Percentiles rank a stretch among this genome's conserved stretches.
These are phyloP conservation scores for Pichia terricola DNA, from an alignment of 1,139 yeast species.

Conservation along the genomic window DNA sequence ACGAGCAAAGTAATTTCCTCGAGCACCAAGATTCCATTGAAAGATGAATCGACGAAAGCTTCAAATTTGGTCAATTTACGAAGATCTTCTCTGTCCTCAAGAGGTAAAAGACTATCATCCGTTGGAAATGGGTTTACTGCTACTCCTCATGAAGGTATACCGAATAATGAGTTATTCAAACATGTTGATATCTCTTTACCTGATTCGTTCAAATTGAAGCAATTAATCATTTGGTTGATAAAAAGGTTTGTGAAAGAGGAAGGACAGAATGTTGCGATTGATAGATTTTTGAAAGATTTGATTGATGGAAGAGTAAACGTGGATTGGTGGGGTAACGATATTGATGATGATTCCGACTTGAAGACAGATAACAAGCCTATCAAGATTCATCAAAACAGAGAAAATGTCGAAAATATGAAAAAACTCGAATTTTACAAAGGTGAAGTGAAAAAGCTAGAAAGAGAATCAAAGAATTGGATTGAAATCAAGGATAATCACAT, in stretches of 20 bases:
- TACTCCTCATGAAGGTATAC: slow-evolving; percentile 57
- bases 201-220: slow-evolving; percentile 67
- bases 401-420: slow-evolving; percentile 40
- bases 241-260: slow-evolving; percentile 29
- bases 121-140: slow-evolving; percentile 67
- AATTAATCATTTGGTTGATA: slow-evolving; percentile 60
- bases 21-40: slow-evolving; percentile 3
- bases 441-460: slow-evolving; percentile 34
- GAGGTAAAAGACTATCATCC: slow-evolving; percentile 69
- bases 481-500: background rate
- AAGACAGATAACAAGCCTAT: slow-evolving; percentile 16
- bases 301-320: slow-evolving; percentile 49
- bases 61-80: slow-evolving; percentile 19
- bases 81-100: slow-evolving; percentile 40
- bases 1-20: too few relatives aligned
- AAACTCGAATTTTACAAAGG: slow-evolving; percentile 37
- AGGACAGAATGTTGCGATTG: slow-evolving; percentile 19
- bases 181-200: slow-evolving; percentile 54
- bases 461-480: slow-evolving; percentile 30
- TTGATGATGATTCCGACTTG: background rate
- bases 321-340: slow-evolving; percentile 53
- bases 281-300: slow-evolving; percentile 43
- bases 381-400: slow-evolving; percentile 42
- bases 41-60: background rate
- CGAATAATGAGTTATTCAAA: slow-evolving; percentile 48